Conservation (phyloP, 1,139 yeast species). For the Pneumocystis murina region DNA sequence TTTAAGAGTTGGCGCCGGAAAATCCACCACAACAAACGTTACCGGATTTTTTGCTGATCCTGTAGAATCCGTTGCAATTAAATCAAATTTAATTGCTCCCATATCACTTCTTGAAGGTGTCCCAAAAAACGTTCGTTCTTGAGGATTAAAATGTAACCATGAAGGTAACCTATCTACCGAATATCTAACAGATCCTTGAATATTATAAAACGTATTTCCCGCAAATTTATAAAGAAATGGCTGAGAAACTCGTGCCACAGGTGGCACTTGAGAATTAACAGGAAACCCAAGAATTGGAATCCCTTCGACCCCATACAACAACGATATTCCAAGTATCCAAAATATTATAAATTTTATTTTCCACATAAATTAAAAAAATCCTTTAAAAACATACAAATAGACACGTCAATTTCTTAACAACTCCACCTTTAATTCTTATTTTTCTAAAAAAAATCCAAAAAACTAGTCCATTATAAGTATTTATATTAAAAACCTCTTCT, state of each 20-base stretch:
- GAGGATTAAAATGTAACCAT: conserved; percentile 64
- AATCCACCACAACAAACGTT: conserved; percentile 13
- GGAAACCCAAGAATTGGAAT: conserved; percentile 47
- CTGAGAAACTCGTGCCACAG: conserved; percentile 61
- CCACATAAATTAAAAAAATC: background rate
- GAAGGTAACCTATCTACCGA: conserved; percentile 45
- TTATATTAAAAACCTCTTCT: no score
- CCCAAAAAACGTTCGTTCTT: conserved; percentile 51
- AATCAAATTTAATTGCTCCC: conserved; percentile 31
- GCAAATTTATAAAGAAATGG: conserved; percentile 56
- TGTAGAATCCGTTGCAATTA: conserved; percentile 42
- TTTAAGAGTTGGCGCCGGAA: conserved; percentile 15
- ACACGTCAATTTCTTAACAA: background rate
- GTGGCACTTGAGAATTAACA: conserved; percentile 66
- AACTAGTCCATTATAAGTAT: no score
- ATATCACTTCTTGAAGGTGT: conserved; percentile 40
- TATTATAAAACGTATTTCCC: conserved; percentile 41
- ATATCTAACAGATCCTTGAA: conserved; percentile 36
- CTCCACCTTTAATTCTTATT: background rate
- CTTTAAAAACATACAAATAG: background rate
- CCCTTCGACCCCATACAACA: background rate
- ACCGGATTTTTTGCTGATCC: conserved; percentile 13
- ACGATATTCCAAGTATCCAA: background rate
- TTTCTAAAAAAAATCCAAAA: no score
- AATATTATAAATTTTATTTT: background rate